Base-by-base conservation (phyloP, 139 green algal species). In the Chlorella sp. region DNA sequence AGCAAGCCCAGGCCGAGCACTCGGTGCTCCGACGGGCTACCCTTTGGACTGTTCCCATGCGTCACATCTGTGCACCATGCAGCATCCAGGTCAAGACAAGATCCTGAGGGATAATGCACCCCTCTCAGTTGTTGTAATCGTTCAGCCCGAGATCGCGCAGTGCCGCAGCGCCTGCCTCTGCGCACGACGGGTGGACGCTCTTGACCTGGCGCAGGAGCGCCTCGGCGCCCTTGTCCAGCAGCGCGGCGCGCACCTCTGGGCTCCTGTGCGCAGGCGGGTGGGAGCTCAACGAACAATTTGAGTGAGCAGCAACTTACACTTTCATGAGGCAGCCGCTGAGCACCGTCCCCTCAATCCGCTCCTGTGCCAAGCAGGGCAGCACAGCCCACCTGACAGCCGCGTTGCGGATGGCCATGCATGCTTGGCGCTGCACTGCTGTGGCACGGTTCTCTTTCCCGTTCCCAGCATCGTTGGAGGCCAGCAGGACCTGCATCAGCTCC, bases 121-220 rank as follows among this genome's bases (percentile, higher is more conserved):
- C 60, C 60, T 36, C 8, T 34, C 36, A 73, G 65, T 60, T 84
- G n/a, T 95, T 92, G 90, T 98, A 98, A 72, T 97, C 88, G 30
- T 97, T 92, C 3, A 94, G 85, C 26, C 95, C 95, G 30, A 98
- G 86, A 80, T 98, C 95, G 0, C 95, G 77, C 72, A 98, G 91
- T n/a, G 95, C 95, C 13, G 95, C 95, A 11, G 78, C 85, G 8
- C 89, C 94, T 2, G 96, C 95, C 51, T 98, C 95, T 3, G 81
- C 76, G 60, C 43, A 76, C 1, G 36, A 56, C 0, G 92, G 89
- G 85, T 92, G 90, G 40, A 69, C 76, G 7, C 43, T 48, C 90
- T 95, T 94, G 8, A 88, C 89, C 34, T 68, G 69, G 0, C 94
- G 88, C 86, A 98, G 73, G 80, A 94, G 56, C 68, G 48, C 48